Conservation (phyloP, 768 basidiomycete species). For the Exidia glandulosa region DNA sequence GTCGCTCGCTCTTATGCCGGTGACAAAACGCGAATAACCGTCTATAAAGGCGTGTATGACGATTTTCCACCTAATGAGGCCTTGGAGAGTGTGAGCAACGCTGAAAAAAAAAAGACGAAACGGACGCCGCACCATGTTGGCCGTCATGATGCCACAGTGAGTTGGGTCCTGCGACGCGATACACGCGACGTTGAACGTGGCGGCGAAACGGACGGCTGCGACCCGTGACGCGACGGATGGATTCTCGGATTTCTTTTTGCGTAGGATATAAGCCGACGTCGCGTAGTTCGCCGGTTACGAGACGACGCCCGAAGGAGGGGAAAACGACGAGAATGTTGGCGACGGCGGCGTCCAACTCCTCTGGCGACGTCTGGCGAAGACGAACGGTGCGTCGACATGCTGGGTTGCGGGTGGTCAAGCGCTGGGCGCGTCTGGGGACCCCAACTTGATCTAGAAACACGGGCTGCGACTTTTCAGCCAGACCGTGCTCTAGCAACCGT, state of each 20-base stretch:
- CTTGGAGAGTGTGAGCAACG: slow-evolving; percentile 6
- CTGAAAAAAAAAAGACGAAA: too few relatives aligned
- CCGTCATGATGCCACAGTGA: slow-evolving; percentile 30
- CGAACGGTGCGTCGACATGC: background rate
- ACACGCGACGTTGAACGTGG: slow-evolving; percentile 16
- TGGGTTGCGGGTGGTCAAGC: slow-evolving; percentile 1
- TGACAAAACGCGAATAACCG: slow-evolving; percentile 27
- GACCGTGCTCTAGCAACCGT: slow-evolving; percentile 15
- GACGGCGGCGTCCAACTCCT: slow-evolving; percentile 15
- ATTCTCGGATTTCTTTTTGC: slow-evolving; percentile 10
- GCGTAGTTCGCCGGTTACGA: slow-evolving; percentile 16
- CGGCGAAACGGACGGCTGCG: slow-evolving; percentile 15
- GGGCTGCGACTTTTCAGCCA: slow-evolving; percentile 13
- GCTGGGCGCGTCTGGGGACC: slow-evolving; percentile 10
- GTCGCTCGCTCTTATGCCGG: slow-evolving; percentile 23
- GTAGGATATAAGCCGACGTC: slow-evolving; percentile 14
- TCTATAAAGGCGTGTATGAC: slow-evolving; percentile 33
- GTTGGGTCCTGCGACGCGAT: slow-evolving; percentile 25
- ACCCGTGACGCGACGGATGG: slow-evolving; percentile 14
- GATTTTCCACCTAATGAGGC: slow-evolving; percentile 25
- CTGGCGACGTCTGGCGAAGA: slow-evolving; percentile 9
- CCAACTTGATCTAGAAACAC: slow-evolving; percentile 6
- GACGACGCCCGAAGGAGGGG: slow-evolving; percentile 15
- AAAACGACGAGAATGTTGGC: slow-evolving; percentile 12
- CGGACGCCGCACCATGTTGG: slow-evolving; percentile 18